These are phyloP conservation scores for Hemileccinum rubropunctum DNA, from an alignment of 768 basidiomycete species.

Conservation along the genomic window DNA sequence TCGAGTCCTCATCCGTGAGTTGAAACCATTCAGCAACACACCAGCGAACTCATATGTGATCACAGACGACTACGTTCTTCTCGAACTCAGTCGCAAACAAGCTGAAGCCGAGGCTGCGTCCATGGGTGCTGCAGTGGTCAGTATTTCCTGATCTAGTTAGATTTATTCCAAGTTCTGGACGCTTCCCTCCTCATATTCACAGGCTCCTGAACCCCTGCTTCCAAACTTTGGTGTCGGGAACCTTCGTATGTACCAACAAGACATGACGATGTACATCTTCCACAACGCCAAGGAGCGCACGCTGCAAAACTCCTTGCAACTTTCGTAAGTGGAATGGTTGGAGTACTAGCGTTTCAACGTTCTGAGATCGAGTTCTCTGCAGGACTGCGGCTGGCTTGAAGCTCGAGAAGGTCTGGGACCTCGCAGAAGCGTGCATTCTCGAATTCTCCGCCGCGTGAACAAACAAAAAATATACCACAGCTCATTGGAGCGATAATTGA, in stretches of 20 bases:
- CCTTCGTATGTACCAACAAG: constrained; percentile 28
- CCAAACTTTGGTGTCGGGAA: constrained; percentile 33
- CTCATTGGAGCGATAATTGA: background rate
- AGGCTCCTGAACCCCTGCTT: constrained; percentile 35
- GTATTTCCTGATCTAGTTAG: background rate
- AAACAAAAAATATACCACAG: background rate
- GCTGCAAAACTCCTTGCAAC: constrained; percentile 23
- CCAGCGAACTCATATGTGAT: background rate
- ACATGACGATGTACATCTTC: constrained; percentile 29
- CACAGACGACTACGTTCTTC: constrained; percentile 25
- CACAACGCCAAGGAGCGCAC: constrained; percentile 35
- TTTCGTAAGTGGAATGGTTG: constrained; percentile 22
- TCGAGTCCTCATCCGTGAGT: constrained; percentile 31
- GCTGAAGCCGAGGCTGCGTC: constrained; percentile 10
- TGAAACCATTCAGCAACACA: background rate
- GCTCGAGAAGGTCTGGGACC: constrained; percentile 32
- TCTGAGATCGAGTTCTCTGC: constrained; percentile 1
- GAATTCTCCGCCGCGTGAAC: constrained; percentile 24
- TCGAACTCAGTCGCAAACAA: constrained; percentile 14
- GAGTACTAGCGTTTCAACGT: background rate
- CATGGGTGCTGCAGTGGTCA: constrained; percentile 14
- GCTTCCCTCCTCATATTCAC: background rate
- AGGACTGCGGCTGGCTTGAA: constrained; percentile 26
- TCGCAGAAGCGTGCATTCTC: constrained; percentile 25
- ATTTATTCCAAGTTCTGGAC: background rate